Evolutionary conservation across 192 early-diverging fungal species (phyloP), one percentile per base, ranked within the genome.

Genomic region (Coemansia sp.): DNA sequence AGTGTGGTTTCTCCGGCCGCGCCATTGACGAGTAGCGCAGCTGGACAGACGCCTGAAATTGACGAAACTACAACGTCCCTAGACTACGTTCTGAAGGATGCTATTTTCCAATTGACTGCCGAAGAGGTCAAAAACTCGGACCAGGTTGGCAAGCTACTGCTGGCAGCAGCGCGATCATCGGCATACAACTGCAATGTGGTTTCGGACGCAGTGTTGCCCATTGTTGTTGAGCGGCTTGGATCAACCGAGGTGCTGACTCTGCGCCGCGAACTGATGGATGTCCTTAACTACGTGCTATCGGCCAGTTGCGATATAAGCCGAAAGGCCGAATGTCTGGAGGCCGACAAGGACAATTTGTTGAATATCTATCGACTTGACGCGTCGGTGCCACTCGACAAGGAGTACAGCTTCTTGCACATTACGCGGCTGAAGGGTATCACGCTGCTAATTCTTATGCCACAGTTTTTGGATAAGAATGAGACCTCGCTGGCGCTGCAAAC

Each of bases 281-380:
- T 89, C 11, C 69, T 96, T 3, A 72, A 85, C 54, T 85, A 93
- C 55, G 86, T 92, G 23, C 71, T 96, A 12, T 87, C 86, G 12
- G 90, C 88, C 4, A 86, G 86, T 61, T 78, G 73, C 64, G 75
- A 78, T 20, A 62, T 67, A 0, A 45, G 62, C 6, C 50, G 69
- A n/a, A 65, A 59, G 20, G 72, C 74, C 29, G 73, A 75, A 45
- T 74, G 91, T 20, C 68, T 94, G 35, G 64, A 88, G 5, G 49
- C 87, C 0, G 91, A 85, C 62, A 94, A 96, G 70, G 86, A 86
- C 65, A 83, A 87, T n/a, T 80, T 92, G 59, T 88, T 93, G 61
- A 85, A 81, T 47, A 68, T 92, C 4, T 95, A 90, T 61, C 85
- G 84, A 18, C 76, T 83, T 8, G 85, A 92, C 9, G 64, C 89